A percentile compares a stretch with the other conserved stretches of the same genome.
Conservation (phyloP, 164 flowering plant species). For the Berberis vulgaris region DNA sequence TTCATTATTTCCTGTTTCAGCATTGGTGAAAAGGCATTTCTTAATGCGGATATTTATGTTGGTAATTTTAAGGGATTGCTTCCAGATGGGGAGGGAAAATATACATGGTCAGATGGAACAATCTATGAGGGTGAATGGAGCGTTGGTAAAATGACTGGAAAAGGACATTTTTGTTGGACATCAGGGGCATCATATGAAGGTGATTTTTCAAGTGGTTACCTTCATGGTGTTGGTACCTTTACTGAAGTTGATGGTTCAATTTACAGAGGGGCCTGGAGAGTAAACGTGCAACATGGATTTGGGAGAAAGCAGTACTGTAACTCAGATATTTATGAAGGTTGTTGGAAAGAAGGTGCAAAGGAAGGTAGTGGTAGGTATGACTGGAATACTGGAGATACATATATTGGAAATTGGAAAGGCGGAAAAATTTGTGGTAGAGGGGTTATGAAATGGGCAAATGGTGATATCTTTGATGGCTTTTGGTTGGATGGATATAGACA, state of each 20-base stretch:
- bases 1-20: slow-evolving; percentile 12
- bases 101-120: slow-evolving; percentile 74
- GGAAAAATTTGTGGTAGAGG: slow-evolving; percentile 91
- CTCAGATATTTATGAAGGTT: slow-evolving; percentile 78
- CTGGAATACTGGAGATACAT: slow-evolving; percentile 60
- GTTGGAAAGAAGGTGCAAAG: slow-evolving; percentile 78
- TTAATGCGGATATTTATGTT: slow-evolving; percentile 64
- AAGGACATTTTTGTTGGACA: slow-evolving; percentile 59
- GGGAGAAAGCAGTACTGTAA: slow-evolving; percentile 60
- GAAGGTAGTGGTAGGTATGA: slow-evolving; percentile 73
- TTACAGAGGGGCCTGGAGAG: slow-evolving; percentile 72
- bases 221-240: slow-evolving; percentile 67
- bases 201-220: slow-evolving; percentile 70
- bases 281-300: slow-evolving; percentile 68
- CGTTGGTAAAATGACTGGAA: slow-evolving; percentile 71
- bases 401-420: slow-evolving; percentile 73
- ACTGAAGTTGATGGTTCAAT: slow-evolving; percentile 39
- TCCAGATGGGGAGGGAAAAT: slow-evolving; percentile 79
- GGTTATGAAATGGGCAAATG: slow-evolving; percentile 68
- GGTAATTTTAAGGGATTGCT: slow-evolving; percentile 47
- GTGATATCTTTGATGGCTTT: slow-evolving; percentile 70
- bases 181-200: slow-evolving; percentile 73
- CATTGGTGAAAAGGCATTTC: slow-evolving; percentile 23
- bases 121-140: slow-evolving; percentile 86
- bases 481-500: slow-evolving; percentile 78